Evolutionary conservation across 2,329 filamentous ascomycete species (phyloP), one percentile per base, ranked within the genome.

Genomic region (Colletotrichum scovillei): DNA sequence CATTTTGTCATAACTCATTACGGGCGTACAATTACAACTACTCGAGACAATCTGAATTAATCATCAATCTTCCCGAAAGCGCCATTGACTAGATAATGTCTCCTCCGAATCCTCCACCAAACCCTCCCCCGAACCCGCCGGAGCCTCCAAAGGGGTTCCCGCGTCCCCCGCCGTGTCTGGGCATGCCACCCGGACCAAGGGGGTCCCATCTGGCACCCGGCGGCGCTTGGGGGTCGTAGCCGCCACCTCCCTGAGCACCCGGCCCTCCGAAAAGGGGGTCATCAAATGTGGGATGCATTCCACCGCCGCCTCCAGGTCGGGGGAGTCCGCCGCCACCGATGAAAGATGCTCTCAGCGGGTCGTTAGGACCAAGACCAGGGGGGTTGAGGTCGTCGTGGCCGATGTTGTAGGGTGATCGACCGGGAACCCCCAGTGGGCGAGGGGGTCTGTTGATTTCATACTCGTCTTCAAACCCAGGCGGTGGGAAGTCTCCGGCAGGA

Each of bases 221-320:
- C 5, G 97, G 97, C 32, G 91, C 92, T 80, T 92, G 92, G 1
- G 93, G 91, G 79, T 95, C 89, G 78, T 89, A 92, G n/a, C 49
- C 67, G 19, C 80, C 86, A 46, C 81, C 86, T 46, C 86, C 82
- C 7, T 80, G 85, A 1, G 82, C 82, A 11, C 85, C 85, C 11
- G 81, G 82, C 0, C 92, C 92, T 6, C 88, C 88, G 80, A 98
- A 98, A 60, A 98, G 83, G 7, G 94, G 95, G 79, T 98, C 95
- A 78, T 98, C 95, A 80, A 98, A 97, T 0, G 95, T 97, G 0
- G 97, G 97, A 82, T 98, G 94, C 97, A 99, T 99, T 0, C 97
- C 97, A 14, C 93, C 91, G 12, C 89, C 89, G 24, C 91, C 89
- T 16, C 90, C 89, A 0, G 87, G 86, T n/a, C 87, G 84, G 26